Percentiles rank a stretch among this genome's conserved stretches.
These are phyloP conservation scores for Domatiomyces globalis DNA, from an alignment of 2,329 filamentous ascomycete species.

Conservation along the genomic window DNA sequence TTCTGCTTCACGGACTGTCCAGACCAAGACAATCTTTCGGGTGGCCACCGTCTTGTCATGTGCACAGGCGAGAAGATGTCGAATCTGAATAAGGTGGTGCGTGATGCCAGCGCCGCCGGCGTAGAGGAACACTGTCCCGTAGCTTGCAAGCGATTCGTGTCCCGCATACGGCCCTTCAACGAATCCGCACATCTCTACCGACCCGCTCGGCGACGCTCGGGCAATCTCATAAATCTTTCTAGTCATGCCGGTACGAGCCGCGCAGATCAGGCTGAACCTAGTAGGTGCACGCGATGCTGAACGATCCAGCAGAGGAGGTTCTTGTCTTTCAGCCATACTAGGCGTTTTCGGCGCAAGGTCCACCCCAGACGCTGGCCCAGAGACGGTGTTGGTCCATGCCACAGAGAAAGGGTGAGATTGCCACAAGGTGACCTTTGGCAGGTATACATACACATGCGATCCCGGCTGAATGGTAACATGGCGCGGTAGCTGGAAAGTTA, in stretches of 20 bases:
- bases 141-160: conserved; percentile 43
- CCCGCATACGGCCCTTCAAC: conserved; percentile 52
- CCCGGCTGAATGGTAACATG: conserved; percentile 41
- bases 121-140: conserved; percentile 52
- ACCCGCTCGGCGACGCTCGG: conserved; percentile 33
- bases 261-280: conserved; percentile 43
- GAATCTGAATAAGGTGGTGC: conserved; percentile 48
- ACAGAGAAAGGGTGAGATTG: conserved; percentile 37
- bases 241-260: conserved; percentile 50
- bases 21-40: conserved; percentile 46
- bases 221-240: conserved; percentile 45
- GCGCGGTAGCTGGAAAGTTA: conserved; percentile 46
- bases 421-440: conserved; percentile 36
- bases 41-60: conserved; percentile 41
- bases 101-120: conserved; percentile 54
- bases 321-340: conserved; percentile 16
- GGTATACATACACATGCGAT: conserved; percentile 47
- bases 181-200: conserved; percentile 40
- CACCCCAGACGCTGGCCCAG: conserved; percentile 14
- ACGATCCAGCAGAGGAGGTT: background rate
- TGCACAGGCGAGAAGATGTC: conserved; percentile 42
- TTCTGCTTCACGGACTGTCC: conserved; percentile 48
- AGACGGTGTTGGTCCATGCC: conserved; percentile 29
- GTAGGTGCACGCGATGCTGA: conserved; percentile 18
- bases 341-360: conserved; percentile 6